These are phyloP conservation scores for Phytopythium ostracodes DNA, from an alignment of 352 stramenopile species.

Conservation along the genomic window DNA sequence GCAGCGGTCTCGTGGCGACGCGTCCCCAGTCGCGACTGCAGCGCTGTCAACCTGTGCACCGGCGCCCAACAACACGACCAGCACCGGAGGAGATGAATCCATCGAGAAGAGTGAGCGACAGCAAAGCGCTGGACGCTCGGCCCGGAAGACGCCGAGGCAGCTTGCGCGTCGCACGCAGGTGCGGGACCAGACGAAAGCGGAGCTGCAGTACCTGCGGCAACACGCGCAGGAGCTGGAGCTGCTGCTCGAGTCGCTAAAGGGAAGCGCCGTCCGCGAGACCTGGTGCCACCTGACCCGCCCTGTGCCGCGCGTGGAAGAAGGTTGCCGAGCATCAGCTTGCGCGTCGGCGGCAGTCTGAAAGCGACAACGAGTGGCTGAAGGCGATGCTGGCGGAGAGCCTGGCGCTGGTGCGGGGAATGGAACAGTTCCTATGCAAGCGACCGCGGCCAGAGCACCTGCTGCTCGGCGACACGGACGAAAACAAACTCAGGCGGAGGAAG, in stretches of 20 bases:
- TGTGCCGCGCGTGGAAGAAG: neutral
- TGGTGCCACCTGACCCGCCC: neutral
- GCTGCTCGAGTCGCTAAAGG: slow-evolving; percentile 7
- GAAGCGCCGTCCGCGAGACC: too few species aligned
- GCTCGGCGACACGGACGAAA: neutral
- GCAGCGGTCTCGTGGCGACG: too few species aligned
- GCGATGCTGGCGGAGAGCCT: neutral
- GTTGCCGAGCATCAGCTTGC: neutral
- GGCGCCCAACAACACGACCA: too few species aligned
- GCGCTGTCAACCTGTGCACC: too few species aligned
- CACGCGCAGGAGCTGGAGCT: slow-evolving; percentile 17
- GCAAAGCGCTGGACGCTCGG: too few species aligned
- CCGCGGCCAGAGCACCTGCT: neutral
- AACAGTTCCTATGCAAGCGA: neutral
- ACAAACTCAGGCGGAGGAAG: neutral
- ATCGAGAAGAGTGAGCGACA: neutral
- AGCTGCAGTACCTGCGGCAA: slow-evolving; percentile 18
- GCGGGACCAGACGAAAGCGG: slow-evolving; percentile 17
- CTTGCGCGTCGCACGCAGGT: slow-evolving; percentile 6
- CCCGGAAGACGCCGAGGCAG: neutral
- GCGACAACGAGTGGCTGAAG: neutral
- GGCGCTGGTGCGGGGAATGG: neutral
- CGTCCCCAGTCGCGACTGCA: too few species aligned
- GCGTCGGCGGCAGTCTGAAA: neutral
- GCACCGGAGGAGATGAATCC: neutral